Evolutionary conservation across 305 asterid species (phyloP), one percentile per base, ranked within the genome.

Genomic region (Fraxinus velutina): DNA sequence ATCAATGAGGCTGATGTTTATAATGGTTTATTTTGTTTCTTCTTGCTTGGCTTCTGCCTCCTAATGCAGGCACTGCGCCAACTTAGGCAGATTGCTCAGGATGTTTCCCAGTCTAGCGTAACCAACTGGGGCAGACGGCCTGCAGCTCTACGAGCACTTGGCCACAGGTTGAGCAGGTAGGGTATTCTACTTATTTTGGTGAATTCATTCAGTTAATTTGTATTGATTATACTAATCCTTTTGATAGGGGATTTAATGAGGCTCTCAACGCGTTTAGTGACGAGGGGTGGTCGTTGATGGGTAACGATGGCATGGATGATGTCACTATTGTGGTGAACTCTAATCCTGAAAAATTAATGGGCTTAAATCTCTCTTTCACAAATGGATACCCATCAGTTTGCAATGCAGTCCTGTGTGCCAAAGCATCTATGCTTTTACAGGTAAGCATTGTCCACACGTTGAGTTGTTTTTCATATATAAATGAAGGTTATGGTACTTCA

Each of bases 361-460:
- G 93, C 60, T 84, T 89, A 81, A 92, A 92, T 83, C 83, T 88
- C 79, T 87, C 94, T 10, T 91, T 92, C 82, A 73, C 87, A 22
- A 93, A 88, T 85, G 98, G 93, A 84, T 94, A 79, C 74, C 82
- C 89, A 32, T 84, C 97, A 34, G 81, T 91, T 66, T 86, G 88
- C 88, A 91, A 86, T 75, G 88, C 94, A 7, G 90, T 94, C 85
- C 77, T 94, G 88, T 93, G 98, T 81, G 97, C 97, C 79, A 94
- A 92, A 90, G 98, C 98, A 24, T 93, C 98, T 17, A 94, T 94
- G 98, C 97, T 94, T 81, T 84, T 93, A 78, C 97, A 94, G 94
- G 98, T 94, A 24, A 71, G 84, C 68, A 77, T 30, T 24, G 50
- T 39, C 72, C 47, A 0, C 75, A 3, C 10, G 8, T 22, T 19